phyloP scores from a whole-genome alignment of 2,329 filamentous ascomycete genomes.

The Aureobasidium lini region DNA sequence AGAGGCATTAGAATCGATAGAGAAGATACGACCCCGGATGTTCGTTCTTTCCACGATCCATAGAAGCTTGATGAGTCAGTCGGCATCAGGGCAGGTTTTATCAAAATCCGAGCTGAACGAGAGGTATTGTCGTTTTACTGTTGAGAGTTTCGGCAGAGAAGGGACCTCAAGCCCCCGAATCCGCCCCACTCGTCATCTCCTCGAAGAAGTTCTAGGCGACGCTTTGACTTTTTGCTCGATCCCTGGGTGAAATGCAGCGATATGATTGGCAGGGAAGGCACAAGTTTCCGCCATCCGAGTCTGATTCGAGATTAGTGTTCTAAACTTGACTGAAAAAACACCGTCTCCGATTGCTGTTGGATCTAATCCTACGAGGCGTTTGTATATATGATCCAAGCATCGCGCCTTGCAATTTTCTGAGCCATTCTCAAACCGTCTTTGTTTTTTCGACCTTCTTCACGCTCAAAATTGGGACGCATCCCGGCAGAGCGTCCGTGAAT shows the following conservation, averaged over 20 bases:
- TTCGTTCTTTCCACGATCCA: background rate
- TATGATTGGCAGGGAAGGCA: background rate
- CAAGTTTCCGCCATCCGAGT: background rate
- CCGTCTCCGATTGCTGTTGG: constrained; percentile 1
- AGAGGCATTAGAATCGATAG: background rate
- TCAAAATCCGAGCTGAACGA: constrained; percentile 8
- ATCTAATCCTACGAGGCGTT: background rate
- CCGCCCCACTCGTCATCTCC: constrained; percentile 6
- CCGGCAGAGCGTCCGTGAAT: too few relatives aligned
- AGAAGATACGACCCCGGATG: background rate
- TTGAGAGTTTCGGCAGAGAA: constrained; percentile 4
- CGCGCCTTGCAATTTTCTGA: background rate
- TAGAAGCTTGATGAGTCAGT: background rate
- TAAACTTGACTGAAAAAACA: constrained; percentile 2
- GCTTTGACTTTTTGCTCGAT: background rate
- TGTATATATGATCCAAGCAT: constrained; percentile 4
- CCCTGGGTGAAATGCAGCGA: background rate
- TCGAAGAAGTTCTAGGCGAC: background rate
- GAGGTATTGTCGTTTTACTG: constrained; percentile 4
- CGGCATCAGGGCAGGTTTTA: background rate
- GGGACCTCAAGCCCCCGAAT: background rate
- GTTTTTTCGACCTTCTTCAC: background rate
- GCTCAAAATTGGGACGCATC: background rate
- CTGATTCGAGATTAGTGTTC: background rate
- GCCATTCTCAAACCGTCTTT: background rate